phyloP scores from a whole-genome alignment of 2,329 filamentous ascomycete genomes.

The Phaeosphaeria sp. region DNA sequence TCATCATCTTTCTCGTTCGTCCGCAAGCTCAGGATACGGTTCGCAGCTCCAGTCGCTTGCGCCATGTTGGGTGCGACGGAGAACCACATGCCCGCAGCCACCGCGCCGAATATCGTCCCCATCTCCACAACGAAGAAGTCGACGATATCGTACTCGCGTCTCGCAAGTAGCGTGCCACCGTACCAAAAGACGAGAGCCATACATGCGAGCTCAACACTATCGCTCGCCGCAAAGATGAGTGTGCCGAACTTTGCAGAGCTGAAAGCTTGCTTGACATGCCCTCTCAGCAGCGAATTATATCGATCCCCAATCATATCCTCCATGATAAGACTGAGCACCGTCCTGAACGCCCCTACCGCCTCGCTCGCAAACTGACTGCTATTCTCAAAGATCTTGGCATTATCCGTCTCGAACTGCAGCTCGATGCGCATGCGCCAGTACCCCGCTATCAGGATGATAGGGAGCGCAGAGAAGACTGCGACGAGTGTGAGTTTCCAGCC shows the following conservation, averaged over 20 bases:
- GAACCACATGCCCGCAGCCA: constrained; percentile 49
- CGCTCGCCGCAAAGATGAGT: constrained; percentile 71
- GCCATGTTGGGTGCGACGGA: constrained; percentile 57
- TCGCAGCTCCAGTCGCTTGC: constrained; percentile 45
- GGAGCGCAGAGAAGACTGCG: constrained; percentile 65
- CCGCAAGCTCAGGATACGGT: constrained; percentile 47
- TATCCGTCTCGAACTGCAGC: constrained; percentile 72
- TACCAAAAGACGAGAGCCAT: constrained; percentile 69
- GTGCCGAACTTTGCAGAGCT: constrained; percentile 68
- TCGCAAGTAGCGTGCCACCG: constrained; percentile 48
- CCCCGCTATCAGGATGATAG: constrained; percentile 57
- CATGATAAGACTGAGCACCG: constrained; percentile 73
- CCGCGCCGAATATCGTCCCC: constrained; percentile 55
- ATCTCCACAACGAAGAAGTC: constrained; percentile 63
- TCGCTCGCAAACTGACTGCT: constrained; percentile 79
- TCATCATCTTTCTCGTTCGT: constrained; percentile 13
- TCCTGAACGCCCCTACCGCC: constrained; percentile 75
- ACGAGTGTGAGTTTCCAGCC: constrained; percentile 81
- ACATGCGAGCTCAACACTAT: constrained; percentile 69
- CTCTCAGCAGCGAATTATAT: constrained; percentile 65
- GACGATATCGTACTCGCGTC: constrained; percentile 55
- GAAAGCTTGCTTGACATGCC: constrained; percentile 67
- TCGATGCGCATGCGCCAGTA: constrained; percentile 64
- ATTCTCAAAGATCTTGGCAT: constrained; percentile 70
- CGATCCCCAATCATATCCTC: constrained; percentile 69